Base-by-base conservation (phyloP, 108 stramenopile genomes). In the Nitzschia sp. region DNA sequence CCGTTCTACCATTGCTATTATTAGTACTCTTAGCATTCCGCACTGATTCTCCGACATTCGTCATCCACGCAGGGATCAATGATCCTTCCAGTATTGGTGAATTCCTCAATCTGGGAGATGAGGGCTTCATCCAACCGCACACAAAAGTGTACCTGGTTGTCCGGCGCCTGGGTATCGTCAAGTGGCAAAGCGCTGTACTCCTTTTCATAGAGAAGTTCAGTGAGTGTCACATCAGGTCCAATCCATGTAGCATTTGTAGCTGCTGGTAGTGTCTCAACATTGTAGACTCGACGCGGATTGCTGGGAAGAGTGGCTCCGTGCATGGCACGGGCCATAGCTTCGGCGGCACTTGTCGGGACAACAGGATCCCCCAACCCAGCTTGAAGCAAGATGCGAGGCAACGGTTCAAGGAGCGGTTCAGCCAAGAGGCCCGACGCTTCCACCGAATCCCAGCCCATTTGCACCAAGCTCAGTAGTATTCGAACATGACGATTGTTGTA, bases 371-470 rank as follows among this genome's bases (percentile, higher is more conserved):
- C 92, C 83, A 75, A 81, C 13, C 76, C 68, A 3, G 76, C 64
- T 65, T 77, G 76, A 17, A 77, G 18, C 9, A 77, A 30, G 2
- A 70, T 15, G 18, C 66, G 80, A 13, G 81, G 83, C 11, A 71
- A 27, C 0, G 76, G 46, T 36, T 85, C 82, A 15, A 29, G 6
- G 0, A 81, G 28, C 11, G 88, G 72, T 48, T 58, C 56, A 6
- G 88, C 83, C n/a, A 84, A 59, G 24, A 80, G 60, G 27, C 88
- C 89, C 29, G 83, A 54, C 25, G 82, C 89, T 54, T 89, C 89
- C 21, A 72, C 46, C 1, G 82, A 79, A 55, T 93, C 92, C 87
- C 87, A 93, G 0, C 68, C 79, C 86, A 90, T 89, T 69, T 93
- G 92, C 0, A 85, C 51, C 28, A 93, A 36, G 1, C 79, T 59